Base-by-base conservation (phyloP, 768 basidiomycete species). In the Gloeophyllum trabeum region DNA sequence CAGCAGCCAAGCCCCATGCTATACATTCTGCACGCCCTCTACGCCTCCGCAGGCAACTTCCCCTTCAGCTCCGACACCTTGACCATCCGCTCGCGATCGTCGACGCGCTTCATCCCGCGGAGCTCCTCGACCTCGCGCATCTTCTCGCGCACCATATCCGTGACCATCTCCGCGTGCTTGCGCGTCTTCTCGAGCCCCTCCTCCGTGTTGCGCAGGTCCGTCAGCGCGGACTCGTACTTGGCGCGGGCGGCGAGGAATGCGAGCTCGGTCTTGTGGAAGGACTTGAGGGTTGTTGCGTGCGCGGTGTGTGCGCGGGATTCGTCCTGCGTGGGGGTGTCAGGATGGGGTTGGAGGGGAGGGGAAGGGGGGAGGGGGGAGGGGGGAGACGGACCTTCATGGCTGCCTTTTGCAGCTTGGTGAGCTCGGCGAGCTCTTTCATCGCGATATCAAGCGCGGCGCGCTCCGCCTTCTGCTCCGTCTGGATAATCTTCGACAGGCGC, bases 71-170 rank as follows among this genome's bases (percentile, higher is more conserved):
- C n/a, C n/a, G n/a, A n/a, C n/a, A n/a, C n/a, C n/a, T n/a, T n/a
- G n/a, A n/a, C n/a, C n/a, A n/a, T n/a, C n/a, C n/a, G n/a, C n/a
- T n/a, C n/a, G n/a, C n/a, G n/a, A 32, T 87, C 85, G 49, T 88
- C 85, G 5, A 76, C 76, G 25, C 72, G 73, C 54, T 81, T 79
- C 50, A 76, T 68, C 16, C 66, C 63, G 23, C 83, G 64, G 40
- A 88, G 55, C 47, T 69, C 68, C 49, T 88, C 82, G 2, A 90
- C 70, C 51, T 88, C 82, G 42, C 73, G 68, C n/a, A 71, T 70
- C 65, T 87, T 88, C 42, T 78, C 77, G 40, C 76, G 70, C 41
- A 88, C 62, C 49, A 70, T 71, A 40, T 73, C 66, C 1, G 81
- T 83, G 19, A 73, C 68, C 40, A 78, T 70, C 41, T 56, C 65